A percentile compares a stretch with the other conserved stretches of the same genome.
phyloP scores from a whole-genome alignment of 371 early-diverging fungal species.

The Mucor lusitanicus region DNA sequence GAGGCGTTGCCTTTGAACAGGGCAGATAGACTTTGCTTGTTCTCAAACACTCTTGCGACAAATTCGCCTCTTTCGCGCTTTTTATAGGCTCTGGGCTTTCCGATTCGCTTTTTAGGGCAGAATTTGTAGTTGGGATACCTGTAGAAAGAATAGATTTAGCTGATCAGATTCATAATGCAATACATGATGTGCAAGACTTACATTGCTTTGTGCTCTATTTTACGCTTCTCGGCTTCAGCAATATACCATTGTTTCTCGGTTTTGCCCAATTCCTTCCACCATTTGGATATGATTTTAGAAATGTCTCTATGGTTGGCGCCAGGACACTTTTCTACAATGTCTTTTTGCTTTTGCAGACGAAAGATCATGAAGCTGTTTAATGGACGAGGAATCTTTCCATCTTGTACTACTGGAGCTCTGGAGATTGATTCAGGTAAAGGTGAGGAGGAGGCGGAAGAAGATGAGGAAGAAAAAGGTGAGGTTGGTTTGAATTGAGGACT shows the following conservation, averaged over 20 bases:
- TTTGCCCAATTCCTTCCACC: constrained; percentile 66
- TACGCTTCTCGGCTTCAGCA: constrained; percentile 2
- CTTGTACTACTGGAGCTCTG: not conserved
- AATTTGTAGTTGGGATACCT: constrained; percentile 18
- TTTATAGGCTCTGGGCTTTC: constrained; percentile 10
- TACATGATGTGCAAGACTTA: not conserved
- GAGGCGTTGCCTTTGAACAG: not conserved
- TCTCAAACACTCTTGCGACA: constrained; percentile 6
- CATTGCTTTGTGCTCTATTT: not conserved
- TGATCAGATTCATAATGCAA: not conserved
- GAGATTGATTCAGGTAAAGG: not conserved
- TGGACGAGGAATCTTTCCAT: constrained; percentile 36
- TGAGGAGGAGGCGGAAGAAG: not conserved
- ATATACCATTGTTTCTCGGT: constrained; percentile 57
- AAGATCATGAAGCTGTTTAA: constrained; percentile 69
- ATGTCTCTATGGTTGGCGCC: constrained; percentile 73
- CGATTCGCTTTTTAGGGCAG: constrained; percentile 1
- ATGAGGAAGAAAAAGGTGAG: not conserved
- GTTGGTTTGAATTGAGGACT: not conserved
- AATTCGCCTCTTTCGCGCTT: constrained; percentile 12
- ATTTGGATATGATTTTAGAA: constrained; percentile 68
- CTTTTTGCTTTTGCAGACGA: constrained; percentile 67
- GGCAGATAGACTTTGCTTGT: constrained; percentile 1
- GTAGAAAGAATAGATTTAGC: not conserved
- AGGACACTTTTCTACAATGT: constrained; percentile 57